Base-by-base conservation (phyloP, 306 rosid genomes). In the Ormosia semicastrata region DNA sequence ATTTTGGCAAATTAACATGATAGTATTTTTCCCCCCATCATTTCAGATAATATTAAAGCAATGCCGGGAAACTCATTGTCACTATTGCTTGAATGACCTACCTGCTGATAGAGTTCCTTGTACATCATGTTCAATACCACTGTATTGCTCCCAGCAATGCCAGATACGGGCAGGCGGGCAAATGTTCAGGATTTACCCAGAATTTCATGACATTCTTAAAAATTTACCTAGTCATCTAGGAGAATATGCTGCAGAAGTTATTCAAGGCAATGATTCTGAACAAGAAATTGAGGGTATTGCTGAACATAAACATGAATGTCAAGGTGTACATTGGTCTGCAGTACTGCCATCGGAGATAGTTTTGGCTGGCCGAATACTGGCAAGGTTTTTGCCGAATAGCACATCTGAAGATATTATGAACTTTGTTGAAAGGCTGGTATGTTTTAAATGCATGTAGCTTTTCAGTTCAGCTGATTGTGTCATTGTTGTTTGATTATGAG, bases 51-150 rank as follows among this genome's bases (percentile, higher is more conserved):
- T 92, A 73, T 81, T 85, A 74, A 94, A 92, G 91, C 91, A 85
- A 75, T 91, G 90, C 66, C 91, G 96, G 53, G 97, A 91, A 81
- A 92, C 93, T 58, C 96, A 91, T 90, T 94, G 98, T 79, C 98
- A 92, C 82, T 89, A 86, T 88, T 92, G 98, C 88, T 80, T 94
- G 86, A 90, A 92, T 86, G 96, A 94, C 78, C 93, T 94, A 59
- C 96, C 98, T 64, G 87, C 78, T 14, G 96, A 94, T 86, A 87
- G 76, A 73, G 92, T 94, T 78, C 91, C 98, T 33, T 94, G 98
- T 90, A 70, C 77, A 68, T 91, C 93, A 13, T 94, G 98, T 83
- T 91, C 97, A 43, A 87, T 87, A 83, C 92, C 98, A 40, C 71
- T 86, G 79, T 94, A 92, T 80, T 94, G 98, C 84, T 92, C 98